These are phyloP conservation scores for Yamadazyma siamensis DNA, from an alignment of 1,139 yeast genomes.

Conservation along the genomic window DNA sequence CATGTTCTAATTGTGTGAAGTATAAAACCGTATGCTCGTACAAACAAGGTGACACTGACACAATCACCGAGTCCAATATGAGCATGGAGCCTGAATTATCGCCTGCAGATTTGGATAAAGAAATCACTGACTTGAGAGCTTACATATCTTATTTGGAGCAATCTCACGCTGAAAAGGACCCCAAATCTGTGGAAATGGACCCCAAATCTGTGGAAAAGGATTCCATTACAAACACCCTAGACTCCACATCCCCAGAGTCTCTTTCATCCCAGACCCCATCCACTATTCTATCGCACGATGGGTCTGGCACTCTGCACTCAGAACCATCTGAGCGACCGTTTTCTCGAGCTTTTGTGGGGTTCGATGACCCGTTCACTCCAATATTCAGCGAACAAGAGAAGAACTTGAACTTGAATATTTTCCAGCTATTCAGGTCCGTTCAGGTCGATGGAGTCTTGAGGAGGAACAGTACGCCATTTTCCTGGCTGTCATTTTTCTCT, in stretches of 20 bases:
- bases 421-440: slow-evolving; percentile 4
- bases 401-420: slow-evolving; percentile 3
- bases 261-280: neutral
- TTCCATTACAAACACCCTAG: neutral
- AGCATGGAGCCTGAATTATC: neutral
- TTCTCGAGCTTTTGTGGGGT: slow-evolving; percentile 1
- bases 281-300: neutral
- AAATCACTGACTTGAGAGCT: neutral
- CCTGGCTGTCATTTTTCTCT: slow-evolving; percentile 7
- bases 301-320: neutral
- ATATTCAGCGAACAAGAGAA: slow-evolving; percentile 1
- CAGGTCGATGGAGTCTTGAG: slow-evolving; percentile 5
- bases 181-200: neutral
- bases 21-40: slow-evolving; percentile 8
- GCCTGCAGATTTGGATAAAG: neutral
- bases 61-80: neutral
- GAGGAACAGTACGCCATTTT: slow-evolving; percentile 8
- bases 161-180: neutral
- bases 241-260: slow-evolving; percentile 1
- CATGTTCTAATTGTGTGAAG: slow-evolving; percentile 13
- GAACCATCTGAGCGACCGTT: neutral
- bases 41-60: slow-evolving; percentile 1
- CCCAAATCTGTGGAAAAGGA: neutral
- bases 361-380: slow-evolving; percentile 1
- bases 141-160: neutral